A percentile compares a stretch with the other conserved stretches of the same genome.
Conservation (phyloP, 306 rosid genomes). For the Fragaria nilgerrensis region DNA sequence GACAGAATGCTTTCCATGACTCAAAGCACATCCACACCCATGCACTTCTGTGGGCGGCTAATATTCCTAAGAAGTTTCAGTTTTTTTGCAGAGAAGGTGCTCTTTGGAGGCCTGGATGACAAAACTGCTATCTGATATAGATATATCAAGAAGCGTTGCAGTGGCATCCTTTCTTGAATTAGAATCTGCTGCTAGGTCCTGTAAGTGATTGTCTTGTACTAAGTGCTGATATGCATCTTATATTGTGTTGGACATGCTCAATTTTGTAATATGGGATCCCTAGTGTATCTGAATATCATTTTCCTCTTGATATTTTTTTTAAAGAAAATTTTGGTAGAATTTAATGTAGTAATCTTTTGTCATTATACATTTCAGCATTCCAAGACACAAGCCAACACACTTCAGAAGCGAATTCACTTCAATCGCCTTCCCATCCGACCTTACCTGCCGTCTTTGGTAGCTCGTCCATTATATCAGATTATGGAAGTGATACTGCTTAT, state of each 20-base stretch:
- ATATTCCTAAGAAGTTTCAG: slow-evolving; percentile 31
- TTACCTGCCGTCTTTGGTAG: slow-evolving; percentile 70
- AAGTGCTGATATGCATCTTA: slow-evolving; percentile 21
- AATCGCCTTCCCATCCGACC: slow-evolving; percentile 52
- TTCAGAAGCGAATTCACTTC: slow-evolving; percentile 57
- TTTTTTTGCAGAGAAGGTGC: slow-evolving; percentile 86
- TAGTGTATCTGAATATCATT: background rate
- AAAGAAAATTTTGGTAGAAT: background rate
- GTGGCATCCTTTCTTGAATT: slow-evolving; percentile 97
- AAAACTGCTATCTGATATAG: slow-evolving; percentile 83
- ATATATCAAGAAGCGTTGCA: slow-evolving; percentile 81
- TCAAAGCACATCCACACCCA: background rate
- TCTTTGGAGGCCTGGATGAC: slow-evolving; percentile 97
- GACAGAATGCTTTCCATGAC: slow-evolving; percentile 17
- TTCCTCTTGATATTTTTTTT: background rate
- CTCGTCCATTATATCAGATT: slow-evolving; percentile 82
- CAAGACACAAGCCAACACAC: slow-evolving; percentile 66
- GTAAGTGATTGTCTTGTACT: slow-evolving; percentile 58
- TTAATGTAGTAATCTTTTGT: slow-evolving; percentile 20
- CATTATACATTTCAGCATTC: slow-evolving; percentile 62
- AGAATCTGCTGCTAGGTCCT: slow-evolving; percentile 96
- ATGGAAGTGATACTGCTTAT: slow-evolving; percentile 92
- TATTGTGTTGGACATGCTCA: slow-evolving; percentile 12
- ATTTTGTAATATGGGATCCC: background rate
- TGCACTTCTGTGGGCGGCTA: slow-evolving; percentile 17